Conservation (phyloP, 192 early-diverging fungal species). For the Coemansia sp. region DNA sequence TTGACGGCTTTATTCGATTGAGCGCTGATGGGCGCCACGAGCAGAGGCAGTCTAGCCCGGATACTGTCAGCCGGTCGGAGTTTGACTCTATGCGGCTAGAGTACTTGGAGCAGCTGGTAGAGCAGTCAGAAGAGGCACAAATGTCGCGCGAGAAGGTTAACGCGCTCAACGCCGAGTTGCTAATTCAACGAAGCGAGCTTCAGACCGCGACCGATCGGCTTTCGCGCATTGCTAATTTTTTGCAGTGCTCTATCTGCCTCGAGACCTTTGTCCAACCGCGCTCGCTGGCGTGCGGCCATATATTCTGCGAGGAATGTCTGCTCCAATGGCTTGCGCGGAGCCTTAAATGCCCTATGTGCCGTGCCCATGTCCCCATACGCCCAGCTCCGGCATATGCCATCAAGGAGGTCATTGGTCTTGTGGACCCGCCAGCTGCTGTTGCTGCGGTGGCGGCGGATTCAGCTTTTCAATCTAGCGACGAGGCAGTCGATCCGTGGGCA, state of each 20-base stretch:
- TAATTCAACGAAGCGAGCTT: slow-evolving; percentile 20
- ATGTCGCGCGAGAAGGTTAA: slow-evolving; percentile 3
- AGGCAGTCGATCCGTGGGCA: slow-evolving; percentile 15
- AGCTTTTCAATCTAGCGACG: background rate
- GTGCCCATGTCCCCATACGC: slow-evolving; percentile 20
- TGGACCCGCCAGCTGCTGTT: background rate
- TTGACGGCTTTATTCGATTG: background rate
- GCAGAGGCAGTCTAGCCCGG: background rate
- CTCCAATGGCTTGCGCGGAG: slow-evolving; percentile 34
- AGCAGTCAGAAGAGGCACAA: background rate
- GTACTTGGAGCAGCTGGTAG: background rate
- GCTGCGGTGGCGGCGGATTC: background rate
- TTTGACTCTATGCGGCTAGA: background rate
- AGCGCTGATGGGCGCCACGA: background rate
- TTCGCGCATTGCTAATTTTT: slow-evolving; percentile 13
- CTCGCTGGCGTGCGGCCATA: slow-evolving; percentile 47
- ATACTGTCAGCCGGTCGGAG: background rate
- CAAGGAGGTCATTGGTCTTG: slow-evolving; percentile 19
- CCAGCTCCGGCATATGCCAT: slow-evolving; percentile 25
- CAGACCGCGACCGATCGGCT: background rate
- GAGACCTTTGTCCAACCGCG: slow-evolving; percentile 36
- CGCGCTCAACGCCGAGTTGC: slow-evolving; percentile 27
- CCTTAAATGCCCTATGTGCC: slow-evolving; percentile 41
- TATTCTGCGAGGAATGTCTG: slow-evolving; percentile 43
- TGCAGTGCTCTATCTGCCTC: slow-evolving; percentile 47